Conservation (phyloP, 345 rosid species). For the Trapa bicornis region DNA sequence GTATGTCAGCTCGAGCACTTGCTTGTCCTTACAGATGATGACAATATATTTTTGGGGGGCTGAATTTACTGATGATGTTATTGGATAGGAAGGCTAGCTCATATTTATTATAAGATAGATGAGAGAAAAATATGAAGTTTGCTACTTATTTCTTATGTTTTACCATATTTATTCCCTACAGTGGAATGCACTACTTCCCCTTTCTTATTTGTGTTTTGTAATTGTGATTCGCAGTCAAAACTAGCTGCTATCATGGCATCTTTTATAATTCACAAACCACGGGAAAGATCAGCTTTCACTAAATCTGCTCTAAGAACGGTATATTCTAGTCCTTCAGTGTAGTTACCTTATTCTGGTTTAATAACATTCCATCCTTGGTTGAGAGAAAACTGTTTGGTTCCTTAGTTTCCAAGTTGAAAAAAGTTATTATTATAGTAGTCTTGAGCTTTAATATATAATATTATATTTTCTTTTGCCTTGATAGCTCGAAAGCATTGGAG, state of each 20-base stretch:
- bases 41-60: too few species aligned
- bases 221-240: constrained; percentile 34
- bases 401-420: background rate
- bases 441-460: background rate
- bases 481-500: constrained; percentile 63
- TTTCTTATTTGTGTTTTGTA: background rate
- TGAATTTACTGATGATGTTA: background rate
- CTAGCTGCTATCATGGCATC: constrained; percentile 69
- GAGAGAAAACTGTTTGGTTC: background rate
- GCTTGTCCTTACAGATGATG: background rate
- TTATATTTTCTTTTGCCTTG: background rate
- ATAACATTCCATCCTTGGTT: background rate
- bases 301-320: constrained; percentile 69
- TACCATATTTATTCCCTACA: background rate
- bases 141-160: background rate
- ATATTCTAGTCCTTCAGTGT: background rate
- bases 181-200: background rate
- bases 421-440: background rate
- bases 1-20: background rate
- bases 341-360: background rate
- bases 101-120: background rate
- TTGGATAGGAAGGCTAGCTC: background rate
- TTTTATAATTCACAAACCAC: constrained; percentile 66
- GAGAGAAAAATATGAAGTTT: background rate
- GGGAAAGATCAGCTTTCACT: constrained; percentile 47